These are phyloP conservation scores for Hondaea fermentalgiana DNA, from an alignment of 108 stramenopile species.

Conservation along the genomic window DNA sequence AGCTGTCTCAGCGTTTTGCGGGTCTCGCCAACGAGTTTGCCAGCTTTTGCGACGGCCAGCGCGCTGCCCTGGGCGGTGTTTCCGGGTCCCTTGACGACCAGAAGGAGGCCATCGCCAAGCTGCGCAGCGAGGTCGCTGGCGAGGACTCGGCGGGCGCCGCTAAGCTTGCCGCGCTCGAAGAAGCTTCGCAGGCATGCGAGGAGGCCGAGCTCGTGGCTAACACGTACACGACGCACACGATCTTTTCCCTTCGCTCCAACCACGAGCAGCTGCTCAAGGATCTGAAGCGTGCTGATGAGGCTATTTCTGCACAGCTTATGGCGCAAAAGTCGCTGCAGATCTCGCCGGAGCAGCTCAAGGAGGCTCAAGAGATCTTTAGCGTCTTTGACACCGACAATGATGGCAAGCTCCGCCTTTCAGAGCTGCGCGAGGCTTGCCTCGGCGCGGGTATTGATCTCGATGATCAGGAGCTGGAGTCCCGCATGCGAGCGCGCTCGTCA, in stretches of 20 bases:
- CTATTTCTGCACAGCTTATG: neutral
- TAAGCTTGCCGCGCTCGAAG: neutral
- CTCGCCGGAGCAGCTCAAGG: slow-evolving; percentile 2
- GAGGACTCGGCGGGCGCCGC: neutral
- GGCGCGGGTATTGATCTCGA: neutral
- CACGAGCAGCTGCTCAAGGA: slow-evolving; percentile 21
- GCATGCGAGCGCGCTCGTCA: neutral
- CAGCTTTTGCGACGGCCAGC: neutral
- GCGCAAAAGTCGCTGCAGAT: neutral
- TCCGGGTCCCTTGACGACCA: neutral
- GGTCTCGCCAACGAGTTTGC: neutral
- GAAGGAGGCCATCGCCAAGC: neutral
- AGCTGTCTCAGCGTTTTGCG: neutral
- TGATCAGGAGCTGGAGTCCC: neutral
- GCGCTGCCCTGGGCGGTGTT: neutral
- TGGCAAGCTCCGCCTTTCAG: neutral
- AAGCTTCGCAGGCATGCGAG: neutral
- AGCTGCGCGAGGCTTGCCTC: neutral
- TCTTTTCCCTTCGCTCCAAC: neutral
- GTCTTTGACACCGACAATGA: neutral
- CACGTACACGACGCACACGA: slow-evolving; percentile 7
- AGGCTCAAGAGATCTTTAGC: neutral
- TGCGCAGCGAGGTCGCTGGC: neutral
- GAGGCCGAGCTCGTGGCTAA: slow-evolving; percentile 18
- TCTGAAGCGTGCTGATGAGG: neutral